Evolutionary conservation across 2,329 filamentous ascomycete species (phyloP), one percentile per base, ranked within the genome.

Genomic region (Fusarium sp.): DNA sequence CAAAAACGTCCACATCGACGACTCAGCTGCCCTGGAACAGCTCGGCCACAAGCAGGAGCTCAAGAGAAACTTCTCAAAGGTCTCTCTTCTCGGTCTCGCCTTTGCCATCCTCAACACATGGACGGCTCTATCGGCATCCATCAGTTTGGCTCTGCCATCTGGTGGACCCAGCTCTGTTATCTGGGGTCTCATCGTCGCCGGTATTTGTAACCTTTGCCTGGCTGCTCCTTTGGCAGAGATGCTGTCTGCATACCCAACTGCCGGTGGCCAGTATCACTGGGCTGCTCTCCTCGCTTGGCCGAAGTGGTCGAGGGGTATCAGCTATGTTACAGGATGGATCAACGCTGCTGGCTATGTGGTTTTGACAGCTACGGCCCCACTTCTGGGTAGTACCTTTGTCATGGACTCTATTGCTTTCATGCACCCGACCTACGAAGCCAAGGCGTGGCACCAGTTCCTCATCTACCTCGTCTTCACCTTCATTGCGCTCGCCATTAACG

Each of bases 291-390:
- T 92, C 65, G 83, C 85, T 32, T 89, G 88, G 82, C 82, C 84
- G 60, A 79, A 78, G 56, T 90, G 84, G 82, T 85, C 87, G 19
- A 86, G 88, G 1, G 80, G 87, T 30, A 83, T 92, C 13, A 90
- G 88, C 46, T 93, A 90, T 81, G 85, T 88, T 46, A 92, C 90
- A 0, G 90, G 90, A 27, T 93, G 90, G 90, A 91, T 89, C 76
- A 90, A 89, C 71, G 85, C 88, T 37, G 88, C 88, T n/a, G 90
- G 89, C 17, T 92, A 90, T 88, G 88, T 92, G 32, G 87, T 87
- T 11, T 78, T 93, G 53, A 88, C 87, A 6, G 90, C 90, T 9
- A 91, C 89, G 0, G 90, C 87, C 17, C 89, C 89, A 2, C 81
- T 92, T 22, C 82, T 93, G 7, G 89, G 88, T 14, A 90, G 87